Percentiles rank a stretch among this genome's conserved stretches.
These are phyloP conservation scores for Trichoderma harzianum DNA, from an alignment of 2,329 filamentous ascomycete species.

Conservation along the genomic window DNA sequence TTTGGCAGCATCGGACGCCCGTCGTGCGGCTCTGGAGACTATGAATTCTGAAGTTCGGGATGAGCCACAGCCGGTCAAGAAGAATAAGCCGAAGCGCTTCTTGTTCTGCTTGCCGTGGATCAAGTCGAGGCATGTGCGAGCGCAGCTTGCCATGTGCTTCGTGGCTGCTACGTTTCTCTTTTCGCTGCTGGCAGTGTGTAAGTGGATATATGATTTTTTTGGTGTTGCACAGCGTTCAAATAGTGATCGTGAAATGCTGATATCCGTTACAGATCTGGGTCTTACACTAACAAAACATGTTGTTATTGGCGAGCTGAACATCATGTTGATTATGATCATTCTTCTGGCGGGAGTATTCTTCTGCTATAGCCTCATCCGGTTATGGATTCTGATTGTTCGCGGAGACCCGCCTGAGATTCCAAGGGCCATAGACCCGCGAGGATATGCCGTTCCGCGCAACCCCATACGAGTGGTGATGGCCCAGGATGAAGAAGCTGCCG, in stretches of 20 bases:
- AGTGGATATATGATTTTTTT: conserved; percentile 33
- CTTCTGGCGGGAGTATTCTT: conserved; percentile 74
- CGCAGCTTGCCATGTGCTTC: conserved; percentile 57
- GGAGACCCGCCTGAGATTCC: conserved; percentile 32
- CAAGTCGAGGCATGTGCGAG: conserved; percentile 50
- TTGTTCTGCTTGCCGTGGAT: conserved; percentile 55
- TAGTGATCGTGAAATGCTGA: not conserved
- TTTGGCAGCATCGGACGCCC: not conserved
- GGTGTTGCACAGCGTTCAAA: not conserved
- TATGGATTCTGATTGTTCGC: conserved; percentile 63
- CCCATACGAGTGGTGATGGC: conserved; percentile 76
- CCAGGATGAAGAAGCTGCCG: conserved; percentile 67
- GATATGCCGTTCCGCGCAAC: conserved; percentile 65
- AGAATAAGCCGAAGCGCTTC: conserved; percentile 39
- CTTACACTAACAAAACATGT: conserved; percentile 65
- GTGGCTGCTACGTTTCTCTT: conserved; percentile 63
- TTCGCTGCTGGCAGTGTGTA: conserved; percentile 62
- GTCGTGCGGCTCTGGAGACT: not conserved
- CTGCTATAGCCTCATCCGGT: conserved; percentile 70
- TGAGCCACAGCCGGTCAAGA: not conserved
- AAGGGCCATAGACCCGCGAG: conserved; percentile 51
- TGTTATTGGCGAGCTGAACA: conserved; percentile 68
- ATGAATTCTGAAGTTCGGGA: not conserved
- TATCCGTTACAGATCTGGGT: conserved; percentile 58
- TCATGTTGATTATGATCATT: conserved; percentile 76